Percentiles rank a stretch among this genome's conserved stretches.
These are phyloP conservation scores for Cystobasidiopsis lactophilus DNA, from an alignment of 768 basidiomycete species.

Conservation along the genomic window DNA sequence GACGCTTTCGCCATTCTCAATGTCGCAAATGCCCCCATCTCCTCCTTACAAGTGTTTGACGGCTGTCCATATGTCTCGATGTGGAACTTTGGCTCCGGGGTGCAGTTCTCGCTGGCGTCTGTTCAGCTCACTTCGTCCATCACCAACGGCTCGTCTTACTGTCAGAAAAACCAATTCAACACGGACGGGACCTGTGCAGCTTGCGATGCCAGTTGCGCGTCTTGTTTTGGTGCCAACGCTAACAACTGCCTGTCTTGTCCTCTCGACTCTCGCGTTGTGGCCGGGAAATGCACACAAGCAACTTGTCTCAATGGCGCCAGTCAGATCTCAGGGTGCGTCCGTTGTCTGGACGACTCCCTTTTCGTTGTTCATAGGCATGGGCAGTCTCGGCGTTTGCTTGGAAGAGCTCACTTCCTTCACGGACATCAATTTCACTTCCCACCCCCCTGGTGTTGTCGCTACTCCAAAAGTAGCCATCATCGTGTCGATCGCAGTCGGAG, in stretches of 20 bases:
- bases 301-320: background rate
- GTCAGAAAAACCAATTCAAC: background rate
- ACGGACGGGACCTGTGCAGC: background rate
- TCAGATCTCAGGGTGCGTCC: too few species aligned
- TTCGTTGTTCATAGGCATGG: too few species aligned
- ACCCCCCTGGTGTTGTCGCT: too few species aligned
- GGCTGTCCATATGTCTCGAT: too few species aligned
- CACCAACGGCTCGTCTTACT: background rate
- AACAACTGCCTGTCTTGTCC: background rate
- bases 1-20: too few species aligned
- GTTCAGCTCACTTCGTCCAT: background rate
- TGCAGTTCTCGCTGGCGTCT: too few species aligned
- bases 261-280: background rate
- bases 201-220: background rate
- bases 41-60: too few species aligned
- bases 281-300: background rate
- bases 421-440: background rate
- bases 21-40: too few species aligned
- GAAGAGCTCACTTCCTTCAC: background rate
- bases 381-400: background rate
- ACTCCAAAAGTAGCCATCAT: background rate
- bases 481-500: constrained; percentile 6
- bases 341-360: too few species aligned
- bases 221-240: background rate
- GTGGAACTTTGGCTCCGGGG: too few species aligned